A percentile compares a stretch with the other conserved stretches of the same genome.
Conservation (phyloP, 129 eudicot genomes). For the Apium graveolens region DNA sequence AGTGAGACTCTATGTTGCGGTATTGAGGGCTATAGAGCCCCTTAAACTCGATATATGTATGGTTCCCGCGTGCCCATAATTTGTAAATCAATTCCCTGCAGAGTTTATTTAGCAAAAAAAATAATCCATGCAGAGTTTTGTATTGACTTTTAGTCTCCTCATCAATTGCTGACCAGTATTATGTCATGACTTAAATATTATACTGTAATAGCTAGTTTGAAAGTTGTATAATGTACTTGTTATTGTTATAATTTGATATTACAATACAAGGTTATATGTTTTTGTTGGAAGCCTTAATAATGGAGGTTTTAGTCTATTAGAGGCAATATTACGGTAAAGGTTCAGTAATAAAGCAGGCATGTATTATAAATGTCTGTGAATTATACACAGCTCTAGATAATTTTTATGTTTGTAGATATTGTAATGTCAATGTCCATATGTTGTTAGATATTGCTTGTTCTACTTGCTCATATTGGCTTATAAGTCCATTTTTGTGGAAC, state of each 20-base stretch:
- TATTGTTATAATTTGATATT: no score
- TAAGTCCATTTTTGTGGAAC: conserved; percentile 1
- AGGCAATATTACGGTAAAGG: neutral
- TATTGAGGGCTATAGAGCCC: neutral
- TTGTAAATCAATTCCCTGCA: neutral
- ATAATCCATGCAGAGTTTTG: neutral
- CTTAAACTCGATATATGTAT: neutral
- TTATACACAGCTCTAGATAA: neutral
- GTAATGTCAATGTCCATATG: neutral
- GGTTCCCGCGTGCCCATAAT: neutral
- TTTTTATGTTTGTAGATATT: neutral
- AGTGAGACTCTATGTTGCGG: neutral
- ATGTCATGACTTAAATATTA: neutral
- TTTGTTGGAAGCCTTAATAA: neutral
- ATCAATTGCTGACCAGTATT: neutral
- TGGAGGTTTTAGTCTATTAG: neutral
- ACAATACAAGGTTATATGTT: no score
- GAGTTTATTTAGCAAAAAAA: no score
- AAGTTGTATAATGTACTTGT: neutral
- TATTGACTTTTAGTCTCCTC: neutral
- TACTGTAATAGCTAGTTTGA: no score
- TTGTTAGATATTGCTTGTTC: neutral
- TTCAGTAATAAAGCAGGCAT: neutral
- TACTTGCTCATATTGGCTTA: neutral
- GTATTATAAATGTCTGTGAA: neutral